These are phyloP conservation scores for Neoascochyta sp. DNA, from an alignment of 2,329 filamentous ascomycete genomes.

Conservation along the genomic window DNA sequence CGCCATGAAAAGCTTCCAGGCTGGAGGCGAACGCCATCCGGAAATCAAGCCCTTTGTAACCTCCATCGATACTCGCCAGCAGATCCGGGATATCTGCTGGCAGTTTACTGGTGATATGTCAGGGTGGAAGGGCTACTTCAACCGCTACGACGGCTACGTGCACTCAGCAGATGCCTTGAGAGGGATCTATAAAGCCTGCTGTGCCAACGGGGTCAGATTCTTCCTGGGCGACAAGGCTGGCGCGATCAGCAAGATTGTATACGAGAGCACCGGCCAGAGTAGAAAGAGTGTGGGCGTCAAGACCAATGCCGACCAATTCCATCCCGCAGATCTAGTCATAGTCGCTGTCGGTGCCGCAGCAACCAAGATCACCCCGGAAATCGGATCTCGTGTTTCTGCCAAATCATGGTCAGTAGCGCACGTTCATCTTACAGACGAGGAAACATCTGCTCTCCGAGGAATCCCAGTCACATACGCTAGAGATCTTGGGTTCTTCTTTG, in stretches of 20 bases:
- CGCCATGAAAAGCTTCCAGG: constrained; percentile 45
- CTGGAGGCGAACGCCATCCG: constrained; percentile 42
- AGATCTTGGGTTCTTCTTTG: constrained; percentile 63
- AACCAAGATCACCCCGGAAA: constrained; percentile 47
- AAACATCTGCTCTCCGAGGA: constrained; percentile 52
- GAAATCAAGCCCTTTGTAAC: constrained; percentile 42
- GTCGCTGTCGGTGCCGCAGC: constrained; percentile 53
- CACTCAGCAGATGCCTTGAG: constrained; percentile 53
- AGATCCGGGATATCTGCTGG: constrained; percentile 45
- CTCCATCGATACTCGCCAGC: constrained; percentile 26
- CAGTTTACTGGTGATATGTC: constrained; percentile 48
- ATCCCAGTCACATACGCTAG: constrained; percentile 60
- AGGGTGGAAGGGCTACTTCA: constrained; percentile 59
- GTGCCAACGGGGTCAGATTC: constrained; percentile 44
- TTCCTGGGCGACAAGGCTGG: constrained; percentile 42
- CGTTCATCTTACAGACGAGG: constrained; percentile 54
- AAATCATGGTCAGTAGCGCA: constrained; percentile 60
- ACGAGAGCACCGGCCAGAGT: constrained; percentile 22
- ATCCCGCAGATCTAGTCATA: constrained; percentile 45
- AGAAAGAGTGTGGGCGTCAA: constrained; percentile 34
- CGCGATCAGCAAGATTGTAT: constrained; percentile 42
- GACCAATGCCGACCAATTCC: constrained; percentile 39
- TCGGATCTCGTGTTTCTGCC: constrained; percentile 52
- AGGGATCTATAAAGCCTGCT: constrained; percentile 45
- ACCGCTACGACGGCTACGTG: constrained; percentile 55